Base-by-base conservation (phyloP, 73 alveolate genomes). In the Paraurostyla sp. region DNA sequence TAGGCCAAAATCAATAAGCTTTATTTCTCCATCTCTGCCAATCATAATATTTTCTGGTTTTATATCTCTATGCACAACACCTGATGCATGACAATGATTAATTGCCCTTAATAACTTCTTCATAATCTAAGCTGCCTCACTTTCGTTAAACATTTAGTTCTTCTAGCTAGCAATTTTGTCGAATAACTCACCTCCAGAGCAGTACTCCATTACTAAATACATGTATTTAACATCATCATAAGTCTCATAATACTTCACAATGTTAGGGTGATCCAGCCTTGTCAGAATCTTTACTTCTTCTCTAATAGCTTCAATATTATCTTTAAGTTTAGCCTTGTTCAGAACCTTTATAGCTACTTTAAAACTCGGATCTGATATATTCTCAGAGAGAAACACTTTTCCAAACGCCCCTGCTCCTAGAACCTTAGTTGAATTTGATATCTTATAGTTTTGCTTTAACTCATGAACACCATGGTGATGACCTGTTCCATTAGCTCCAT, bases 1-100 rank as follows among this genome's bases (percentile, higher is more conserved):
- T 73, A 95, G 83, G 45, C 98, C 98, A 82, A 95, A 95, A 85
- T 95, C 98, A 42, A 95, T 95, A 57, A 95, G 84, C 91, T 92
- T 92, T 20, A 94, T 83, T 38, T 86, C 93, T 16, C 59, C 85
- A n/a, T 71, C 59, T n/a, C 29, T 41, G 30, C 49, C 71, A 46
- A 29, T 42, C 91, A 0, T n/a, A n/a, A n/a, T n/a, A n/a, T n/a
- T n/a, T n/a, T n/a, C n/a, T n/a, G n/a, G n/a, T n/a, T n/a, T n/a
- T n/a, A n/a, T n/a, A n/a, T n/a, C n/a, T n/a, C n/a, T n/a, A n/a
- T n/a, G n/a, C n/a, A n/a, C n/a, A n/a, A 91, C 62, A 25, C 49
- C 48, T 56, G 71, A 38, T 2, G 88, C 56, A 43, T 91, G 96
- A 32, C 92, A 85, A 56, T 91, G 92, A 48, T 73, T 84, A 46